Evolutionary conservation across 768 basidiomycete genomes (phyloP).

Genomic region (Phanerochaete sordida): DNA sequence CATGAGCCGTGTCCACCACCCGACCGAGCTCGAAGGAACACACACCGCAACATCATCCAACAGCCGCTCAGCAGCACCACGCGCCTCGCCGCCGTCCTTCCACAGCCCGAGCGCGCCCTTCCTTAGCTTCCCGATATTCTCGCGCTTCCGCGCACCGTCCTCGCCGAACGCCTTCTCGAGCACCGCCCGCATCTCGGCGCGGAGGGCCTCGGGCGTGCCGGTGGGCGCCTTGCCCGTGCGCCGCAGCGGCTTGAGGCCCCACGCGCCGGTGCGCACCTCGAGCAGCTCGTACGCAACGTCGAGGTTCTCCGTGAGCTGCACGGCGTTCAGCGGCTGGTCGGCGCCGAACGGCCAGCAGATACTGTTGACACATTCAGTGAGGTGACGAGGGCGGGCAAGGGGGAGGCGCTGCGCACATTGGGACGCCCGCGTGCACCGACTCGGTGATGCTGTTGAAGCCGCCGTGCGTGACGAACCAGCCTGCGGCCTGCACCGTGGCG

Average conservation of each 20-base stretch:
- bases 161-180: slow-evolving; percentile 15
- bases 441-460: slow-evolving; percentile 25
- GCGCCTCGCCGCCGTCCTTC: neutral
- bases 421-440: slow-evolving; percentile 20
- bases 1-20: too few species aligned
- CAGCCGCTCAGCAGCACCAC: neutral
- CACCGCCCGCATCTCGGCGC: slow-evolving; percentile 9
- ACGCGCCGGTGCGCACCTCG: slow-evolving; percentile 17
- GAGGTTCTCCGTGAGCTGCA: slow-evolving; percentile 12
- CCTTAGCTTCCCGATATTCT: slow-evolving; percentile 13
- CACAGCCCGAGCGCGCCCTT: neutral
- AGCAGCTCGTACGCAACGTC: slow-evolving; percentile 19
- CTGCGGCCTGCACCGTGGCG: slow-evolving; percentile 11
- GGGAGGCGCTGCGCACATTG: slow-evolving; percentile 10
- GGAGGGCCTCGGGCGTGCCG: slow-evolving; percentile 20
- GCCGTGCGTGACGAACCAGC: slow-evolving; percentile 25
- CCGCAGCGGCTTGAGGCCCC: slow-evolving; percentile 13
- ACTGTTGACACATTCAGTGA: neutral
- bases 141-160: slow-evolving; percentile 19
- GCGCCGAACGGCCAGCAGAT: slow-evolving; percentile 26
- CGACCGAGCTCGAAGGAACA: too few species aligned
- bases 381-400: neutral
- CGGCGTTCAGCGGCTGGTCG: slow-evolving; percentile 22
- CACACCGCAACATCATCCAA: too few species aligned
- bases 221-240: slow-evolving; percentile 15